Evolutionary conservation across 306 rosid species (phyloP), one percentile per base, ranked within the genome.

Genomic region (Ormosia semicastrata): DNA sequence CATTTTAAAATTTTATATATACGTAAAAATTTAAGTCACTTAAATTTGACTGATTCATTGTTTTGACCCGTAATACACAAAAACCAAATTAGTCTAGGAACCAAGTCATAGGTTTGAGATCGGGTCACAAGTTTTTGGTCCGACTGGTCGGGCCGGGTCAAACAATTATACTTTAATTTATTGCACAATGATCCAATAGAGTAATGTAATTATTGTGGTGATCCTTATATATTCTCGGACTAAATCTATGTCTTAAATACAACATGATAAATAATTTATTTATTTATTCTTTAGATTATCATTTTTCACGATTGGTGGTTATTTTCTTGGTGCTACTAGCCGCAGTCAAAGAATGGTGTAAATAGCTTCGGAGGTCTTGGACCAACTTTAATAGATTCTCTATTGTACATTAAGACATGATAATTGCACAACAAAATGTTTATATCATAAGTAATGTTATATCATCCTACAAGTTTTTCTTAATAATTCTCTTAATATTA

Each of bases 361-460:
- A 83, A 96, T 88, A 92, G 99, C 93, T 96, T 96, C 83, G 98
- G 99, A 85, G 98, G 99, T 73, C 98, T 96, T 84, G 99, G 99
- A 86, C 98, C 99, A 82, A 96, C 99, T 73, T 41, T 96, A 90
- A 66, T 96, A 71, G 99, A 96, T 77, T 89, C 99, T 76, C 99
- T 96, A 3, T 80, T 96, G 41, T 92, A 91, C 78, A 96, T 96
- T 70, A 94, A 24, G 24, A 24, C 24, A 24, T 24, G 24, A 24
- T 24, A 24, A 24, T 24, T 24, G 24, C 24, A 24, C 24, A 24
- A 24, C 24, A 24, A 24, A 24, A 24, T 24, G 24, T 24, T 24
- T 24, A 24, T 24, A 24, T 24, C 24, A 24, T 24, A n/a, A n/a
- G n/a, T n/a, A n/a, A n/a, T n/a, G n/a, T n/a, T n/a, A n/a, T n/a